A percentile compares a stretch with the other conserved stretches of the same genome.
Evolutionary conservation across 495 filamentous ascomycete genomes (phyloP).

Genomic region (Neurospora tetraspora): DNA sequence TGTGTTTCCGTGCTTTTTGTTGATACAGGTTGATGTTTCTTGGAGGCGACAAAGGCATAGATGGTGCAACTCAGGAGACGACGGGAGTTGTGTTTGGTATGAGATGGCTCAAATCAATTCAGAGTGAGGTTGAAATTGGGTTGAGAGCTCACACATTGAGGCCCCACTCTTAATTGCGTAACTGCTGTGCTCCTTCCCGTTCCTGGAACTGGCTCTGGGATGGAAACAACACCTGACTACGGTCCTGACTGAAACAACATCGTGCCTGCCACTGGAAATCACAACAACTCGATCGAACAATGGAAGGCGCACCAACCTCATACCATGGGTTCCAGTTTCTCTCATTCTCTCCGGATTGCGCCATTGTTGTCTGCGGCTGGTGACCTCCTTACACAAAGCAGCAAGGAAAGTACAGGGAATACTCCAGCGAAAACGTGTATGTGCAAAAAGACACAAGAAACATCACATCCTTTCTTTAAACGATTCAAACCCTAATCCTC

Average conservation of each 20-base stretch:
- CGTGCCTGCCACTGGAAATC: neutral
- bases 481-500: neutral
- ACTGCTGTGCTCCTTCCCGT: neutral
- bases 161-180: neutral
- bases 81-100: neutral
- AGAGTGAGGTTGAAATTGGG: neutral
- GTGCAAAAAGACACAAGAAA: neutral
- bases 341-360: neutral
- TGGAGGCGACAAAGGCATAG: neutral
- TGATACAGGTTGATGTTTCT: neutral
- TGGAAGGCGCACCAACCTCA: neutral
- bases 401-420: neutral
- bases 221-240: neutral
- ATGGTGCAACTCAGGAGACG: neutral
- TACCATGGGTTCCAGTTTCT: neutral
- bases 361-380: neutral
- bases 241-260: neutral
- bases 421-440: too few relatives aligned
- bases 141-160: neutral
- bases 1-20: neutral
- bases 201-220: neutral
- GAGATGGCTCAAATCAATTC: neutral
- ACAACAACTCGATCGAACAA: neutral
- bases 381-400: neutral
- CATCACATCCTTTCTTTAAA: neutral